Percentiles rank a stretch among this genome's conserved stretches.
Conservation (phyloP, 75 land plant genomes). For the Pinus taeda region DNA sequence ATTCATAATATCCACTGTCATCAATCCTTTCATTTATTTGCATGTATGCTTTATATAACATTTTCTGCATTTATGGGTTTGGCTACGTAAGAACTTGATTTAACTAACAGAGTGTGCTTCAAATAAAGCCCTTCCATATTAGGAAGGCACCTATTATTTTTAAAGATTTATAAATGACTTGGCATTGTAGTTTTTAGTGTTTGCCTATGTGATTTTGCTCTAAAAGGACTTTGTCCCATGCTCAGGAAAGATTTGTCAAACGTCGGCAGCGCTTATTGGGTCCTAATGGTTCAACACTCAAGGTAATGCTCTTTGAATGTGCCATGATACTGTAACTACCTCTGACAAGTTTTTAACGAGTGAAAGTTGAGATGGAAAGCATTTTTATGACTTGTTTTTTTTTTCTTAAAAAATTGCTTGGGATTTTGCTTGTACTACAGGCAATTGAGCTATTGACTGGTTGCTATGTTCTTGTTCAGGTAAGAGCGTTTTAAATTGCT, state of each 20-base stretch:
- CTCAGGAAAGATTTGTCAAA: slow-evolving; percentile 92
- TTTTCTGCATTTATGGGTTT: too few species aligned
- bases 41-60: too few species aligned
- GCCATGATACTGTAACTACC: not conserved
- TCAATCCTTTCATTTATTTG: too few species aligned
- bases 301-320: slow-evolving; percentile 36
- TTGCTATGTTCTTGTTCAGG: slow-evolving; percentile 97
- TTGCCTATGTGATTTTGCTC: not conserved
- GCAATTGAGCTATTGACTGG: slow-evolving; percentile 93
- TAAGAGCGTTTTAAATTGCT: slow-evolving; percentile 9
- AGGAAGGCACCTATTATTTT: too few species aligned
- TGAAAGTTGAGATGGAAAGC: not conserved
- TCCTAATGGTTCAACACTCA: slow-evolving; percentile 82
- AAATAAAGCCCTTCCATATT: too few species aligned
- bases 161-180: too few species aligned
- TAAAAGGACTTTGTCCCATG: not conserved
- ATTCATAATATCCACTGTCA: too few species aligned
- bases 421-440: slow-evolving; percentile 28
- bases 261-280: slow-evolving; percentile 90
- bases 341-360: not conserved
- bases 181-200: too few species aligned
- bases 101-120: too few species aligned
- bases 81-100: too few species aligned
- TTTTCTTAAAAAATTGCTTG: not conserved
- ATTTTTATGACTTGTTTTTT: not conserved